Conservation (phyloP, 164 flowering plant genomes). For the Tetrastigma voinierianum region DNA sequence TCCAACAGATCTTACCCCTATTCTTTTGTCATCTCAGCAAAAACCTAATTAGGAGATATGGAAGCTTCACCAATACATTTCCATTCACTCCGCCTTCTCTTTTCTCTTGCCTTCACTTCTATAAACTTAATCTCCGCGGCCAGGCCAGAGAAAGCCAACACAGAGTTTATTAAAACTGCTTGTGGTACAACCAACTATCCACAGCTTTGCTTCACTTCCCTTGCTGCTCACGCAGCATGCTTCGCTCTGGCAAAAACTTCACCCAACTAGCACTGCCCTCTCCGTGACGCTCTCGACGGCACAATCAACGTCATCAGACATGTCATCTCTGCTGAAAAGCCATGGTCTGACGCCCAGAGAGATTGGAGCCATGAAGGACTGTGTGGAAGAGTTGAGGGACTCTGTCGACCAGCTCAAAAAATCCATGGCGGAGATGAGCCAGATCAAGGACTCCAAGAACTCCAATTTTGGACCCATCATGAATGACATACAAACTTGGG, state of each 20-base stretch:
- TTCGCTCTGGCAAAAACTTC: slow-evolving; percentile 52
- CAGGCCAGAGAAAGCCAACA: slow-evolving; percentile 15
- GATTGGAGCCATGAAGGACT: slow-evolving; percentile 51
- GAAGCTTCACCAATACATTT: neutral
- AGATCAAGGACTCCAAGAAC: slow-evolving; percentile 13
- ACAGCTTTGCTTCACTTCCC: slow-evolving; percentile 50
- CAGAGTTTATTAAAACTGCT: slow-evolving; percentile 48
- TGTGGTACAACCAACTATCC: slow-evolving; percentile 60
- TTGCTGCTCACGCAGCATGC: slow-evolving; percentile 40
- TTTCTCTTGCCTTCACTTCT: slow-evolving; percentile 1
- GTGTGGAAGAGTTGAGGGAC: slow-evolving; percentile 53
- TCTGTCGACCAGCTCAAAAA: slow-evolving; percentile 39
- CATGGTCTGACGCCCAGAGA: slow-evolving; percentile 39
- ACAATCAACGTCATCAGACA: slow-evolving; percentile 27
- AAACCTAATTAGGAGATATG: neutral
- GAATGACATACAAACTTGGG: slow-evolving; percentile 68
- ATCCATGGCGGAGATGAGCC: slow-evolving; percentile 49
- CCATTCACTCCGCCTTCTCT: neutral
- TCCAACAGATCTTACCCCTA: too few species aligned
- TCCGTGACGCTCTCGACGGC: slow-evolving; percentile 43
- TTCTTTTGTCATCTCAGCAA: too few species aligned
- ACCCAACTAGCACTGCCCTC: slow-evolving; percentile 56
- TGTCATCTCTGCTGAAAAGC: slow-evolving; percentile 27
- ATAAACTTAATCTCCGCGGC: slow-evolving; percentile 5
- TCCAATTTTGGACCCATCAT: slow-evolving; percentile 28